Evolutionary conservation across 208 protist genomes (phyloP).

Genomic region (Acanthamoeba sp.): DNA sequence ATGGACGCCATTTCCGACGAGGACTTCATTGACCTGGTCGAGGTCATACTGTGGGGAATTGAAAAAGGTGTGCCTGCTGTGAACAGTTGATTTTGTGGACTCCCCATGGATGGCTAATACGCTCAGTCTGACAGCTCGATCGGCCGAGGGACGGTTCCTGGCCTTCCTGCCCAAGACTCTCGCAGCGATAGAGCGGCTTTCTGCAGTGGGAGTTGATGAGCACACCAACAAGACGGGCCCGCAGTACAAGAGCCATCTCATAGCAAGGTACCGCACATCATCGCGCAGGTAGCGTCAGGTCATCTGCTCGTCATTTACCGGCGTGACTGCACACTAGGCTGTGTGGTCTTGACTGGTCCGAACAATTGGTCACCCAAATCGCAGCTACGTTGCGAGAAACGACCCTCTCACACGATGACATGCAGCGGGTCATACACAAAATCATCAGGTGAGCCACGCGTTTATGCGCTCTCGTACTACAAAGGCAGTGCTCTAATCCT

Average conservation of each 20-base stretch:
- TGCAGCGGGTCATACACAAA: constrained; percentile 14
- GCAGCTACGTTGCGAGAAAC: constrained; percentile 14
- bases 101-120: not conserved
- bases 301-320: too few species aligned
- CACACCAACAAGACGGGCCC: constrained; percentile 40
- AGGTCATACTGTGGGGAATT: constrained; percentile 54
- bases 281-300: too few species aligned
- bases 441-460: not conserved
- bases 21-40: constrained; percentile 46
- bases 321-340: not conserved
- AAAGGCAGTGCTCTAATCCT: not conserved
- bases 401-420: constrained; percentile 20
- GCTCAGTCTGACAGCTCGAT: not conserved
- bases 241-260: constrained; percentile 63
- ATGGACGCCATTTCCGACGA: constrained; percentile 62
- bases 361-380: constrained; percentile 2
- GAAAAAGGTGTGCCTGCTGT: constrained; percentile 67
- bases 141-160: constrained; percentile 53
- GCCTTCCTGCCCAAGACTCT: constrained; percentile 67
- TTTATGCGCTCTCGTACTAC: not conserved
- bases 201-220: constrained; percentile 53
- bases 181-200: constrained; percentile 37
- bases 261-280: constrained; percentile 12
- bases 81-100: too few species aligned
- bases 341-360: constrained; percentile 42